Percentiles rank a stretch among this genome's conserved stretches.
Evolutionary conservation across 169 alveolate species (phyloP).

Genomic region (Besnoitia besnoiti): DNA sequence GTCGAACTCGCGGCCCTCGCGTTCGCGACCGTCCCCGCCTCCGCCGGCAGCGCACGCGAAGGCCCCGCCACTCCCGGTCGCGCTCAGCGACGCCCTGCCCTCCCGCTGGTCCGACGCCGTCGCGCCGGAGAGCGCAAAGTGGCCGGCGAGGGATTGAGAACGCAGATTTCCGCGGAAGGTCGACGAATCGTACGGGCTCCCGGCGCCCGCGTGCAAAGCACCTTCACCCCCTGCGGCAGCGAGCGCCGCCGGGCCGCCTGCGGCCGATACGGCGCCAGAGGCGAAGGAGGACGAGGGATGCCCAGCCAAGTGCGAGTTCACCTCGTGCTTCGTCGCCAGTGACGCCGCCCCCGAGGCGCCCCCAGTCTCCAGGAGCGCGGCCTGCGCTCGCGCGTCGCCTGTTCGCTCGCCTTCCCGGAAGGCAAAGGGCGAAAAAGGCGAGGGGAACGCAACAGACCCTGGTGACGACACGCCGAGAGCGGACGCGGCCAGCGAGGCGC

Average conservation of each 20-base stretch:
- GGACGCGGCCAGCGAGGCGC: not conserved
- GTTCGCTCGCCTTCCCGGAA: not conserved
- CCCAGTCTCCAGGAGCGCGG: not conserved
- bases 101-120: not conserved
- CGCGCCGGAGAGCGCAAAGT: not conserved
- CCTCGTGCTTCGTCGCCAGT: not conserved
- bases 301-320: too few relatives aligned
- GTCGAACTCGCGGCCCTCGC: not conserved
- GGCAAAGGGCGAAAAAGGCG: not conserved
- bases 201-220: too few relatives aligned
- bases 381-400: not conserved
- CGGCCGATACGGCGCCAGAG: not conserved
- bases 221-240: too few relatives aligned
- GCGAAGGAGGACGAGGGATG: not conserved
- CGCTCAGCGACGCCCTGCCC: not conserved
- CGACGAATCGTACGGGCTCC: too few relatives aligned
- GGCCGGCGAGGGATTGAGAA: too few relatives aligned
- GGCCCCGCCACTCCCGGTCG: not conserved
- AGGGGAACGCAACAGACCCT: too few relatives aligned
- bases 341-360: not conserved
- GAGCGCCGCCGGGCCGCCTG: not conserved
- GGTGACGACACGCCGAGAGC: not conserved
- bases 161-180: too few relatives aligned
- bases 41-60: not conserved
- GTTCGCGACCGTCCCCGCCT: not conserved